Evolutionary conservation across 257 asterid genomes (phyloP).

Genomic region (Pogostemon cablin): DNA sequence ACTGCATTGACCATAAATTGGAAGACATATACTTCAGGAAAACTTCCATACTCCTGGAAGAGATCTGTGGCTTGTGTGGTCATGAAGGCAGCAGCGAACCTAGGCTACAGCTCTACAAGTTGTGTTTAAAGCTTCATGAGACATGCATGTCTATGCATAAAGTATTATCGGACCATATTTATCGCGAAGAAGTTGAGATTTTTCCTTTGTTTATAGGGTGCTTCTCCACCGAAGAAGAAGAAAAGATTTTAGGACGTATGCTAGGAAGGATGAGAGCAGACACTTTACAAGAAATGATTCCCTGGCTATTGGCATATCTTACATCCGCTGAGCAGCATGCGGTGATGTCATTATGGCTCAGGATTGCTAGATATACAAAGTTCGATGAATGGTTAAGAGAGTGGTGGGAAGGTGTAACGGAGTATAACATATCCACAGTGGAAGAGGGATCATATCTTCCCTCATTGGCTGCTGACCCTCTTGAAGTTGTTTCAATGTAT

Average conservation of each 20-base stretch:
- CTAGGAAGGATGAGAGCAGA: constrained; percentile 72
- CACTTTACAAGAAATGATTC: constrained; percentile 65
- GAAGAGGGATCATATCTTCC: constrained; percentile 46
- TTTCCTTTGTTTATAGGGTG: constrained; percentile 60
- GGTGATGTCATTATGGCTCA: constrained; percentile 66
- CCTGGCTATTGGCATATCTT: constrained; percentile 76
- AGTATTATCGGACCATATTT: constrained; percentile 68
- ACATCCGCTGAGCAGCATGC: constrained; percentile 62
- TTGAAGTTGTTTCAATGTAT: constrained; percentile 66
- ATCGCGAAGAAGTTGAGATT: constrained; percentile 73
- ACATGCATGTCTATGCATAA: constrained; percentile 68
- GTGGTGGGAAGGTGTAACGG: constrained; percentile 78
- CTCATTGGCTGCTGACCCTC: constrained; percentile 51
- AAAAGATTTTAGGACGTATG: constrained; percentile 67
- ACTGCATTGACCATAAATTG: constrained; percentile 71
- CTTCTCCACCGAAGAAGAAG: constrained; percentile 77
- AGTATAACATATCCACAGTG: constrained; percentile 40
- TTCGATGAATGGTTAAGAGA: constrained; percentile 80
- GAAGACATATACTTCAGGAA: constrained; percentile 61
- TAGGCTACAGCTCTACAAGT: constrained; percentile 42
- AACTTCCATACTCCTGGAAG: constrained; percentile 49
- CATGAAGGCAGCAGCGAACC: constrained; percentile 35
- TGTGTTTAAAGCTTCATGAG: constrained; percentile 62
- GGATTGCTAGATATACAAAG: constrained; percentile 61
- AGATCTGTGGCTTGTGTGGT: constrained; percentile 45